Evolutionary conservation across 495 filamentous ascomycete genomes (phyloP), one percentile per base, ranked within the genome.

Genomic region (Podospora anserina): DNA sequence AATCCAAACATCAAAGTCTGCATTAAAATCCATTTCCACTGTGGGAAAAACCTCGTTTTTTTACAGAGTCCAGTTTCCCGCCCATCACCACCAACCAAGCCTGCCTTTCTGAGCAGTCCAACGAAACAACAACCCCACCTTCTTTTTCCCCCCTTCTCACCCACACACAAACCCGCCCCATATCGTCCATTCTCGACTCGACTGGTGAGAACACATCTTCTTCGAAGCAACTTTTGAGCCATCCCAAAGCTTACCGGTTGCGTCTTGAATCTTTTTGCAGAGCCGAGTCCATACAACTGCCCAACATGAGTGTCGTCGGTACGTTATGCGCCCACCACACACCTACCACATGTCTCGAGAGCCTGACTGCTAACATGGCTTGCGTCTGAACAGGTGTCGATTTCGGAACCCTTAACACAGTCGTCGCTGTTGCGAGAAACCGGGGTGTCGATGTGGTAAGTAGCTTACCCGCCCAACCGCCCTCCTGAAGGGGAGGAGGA

Each of bases 371-470:
- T 49, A 49, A 49, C 39, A 49, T 16, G 7, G 39, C 4, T 58
- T 55, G 26, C 60, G 34, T 53, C 49, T 7, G 64, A 30, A 30
- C 61, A 84, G 93, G 95, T 77, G 88, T 97, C 76, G 95, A 99
- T 88, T 90, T 99, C 82, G 95, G 95, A 82, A 91, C 93, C 32
- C 91, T 96, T 75, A 97, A 96, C 85, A 97, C 94, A 71, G 94
- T 96, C 76, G 91, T 98, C 80, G 96, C 95, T 77, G 95, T 98
- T 79, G 94, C 95, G 72, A 86, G 94, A 77, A 98, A 98, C 80
- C 91, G 96, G 76, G 95, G 95, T 85, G 96, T 99, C 78, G 95
- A 99, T 86, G 96, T 99, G 80, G 94, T 97, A 89, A 75, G 93
- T 96, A 72, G 69, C 61, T 49, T 62, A 53, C 68, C 70, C 69